Base-by-base conservation (phyloP, 2,329 filamentous ascomycete genomes). In the Diaporthe batatas region DNA sequence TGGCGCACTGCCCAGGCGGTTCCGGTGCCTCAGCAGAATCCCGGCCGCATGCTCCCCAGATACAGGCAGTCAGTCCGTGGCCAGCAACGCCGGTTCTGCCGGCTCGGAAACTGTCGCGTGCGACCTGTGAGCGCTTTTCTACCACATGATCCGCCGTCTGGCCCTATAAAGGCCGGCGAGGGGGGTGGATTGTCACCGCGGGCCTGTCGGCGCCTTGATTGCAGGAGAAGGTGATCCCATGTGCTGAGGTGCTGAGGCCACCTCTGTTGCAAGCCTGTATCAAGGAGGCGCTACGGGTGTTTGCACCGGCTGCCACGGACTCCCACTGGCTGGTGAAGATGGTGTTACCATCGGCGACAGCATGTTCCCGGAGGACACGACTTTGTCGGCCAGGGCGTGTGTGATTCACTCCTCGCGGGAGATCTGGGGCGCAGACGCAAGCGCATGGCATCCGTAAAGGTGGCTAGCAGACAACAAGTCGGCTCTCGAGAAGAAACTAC, bases 191-290 rank as follows among this genome's bases (percentile, higher is more conserved):
- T 25, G 73, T 77, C 21, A 74, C 65, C 3, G 77, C 76, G 1
- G 49, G 51, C 11, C 34, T 32, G 25, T 64, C 71, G 42, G 51
- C 39, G 21, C 47, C 51, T 2, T 25, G 23, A 29, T n/a, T 8
- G 55, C 47, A 65, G 36, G 65, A 69, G 44, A 44, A 65, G 32
- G 70, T 78, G 1, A 74, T 80, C 1, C 71, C 74, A 7, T 79
- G 73, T 55, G 74, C 75, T 5, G 77, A 81, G 29, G 76, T 81
- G 1, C 78, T 79, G 71, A 75, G 74, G 39, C 74, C 82, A 12
- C 76, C 77, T 4, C 83, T 79, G 70, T 74, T 82, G 25, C 77
- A 79, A 54, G 80, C 81, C 23, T 81, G 80, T 68, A 79, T 82
- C 72, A 79, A 81, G 74, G 81, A 82, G 70, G 74, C 77, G 2